phyloP scores from a whole-genome alignment of 495 filamentous ascomycete genomes.

The Pseudomonodictys pantanalensis region DNA sequence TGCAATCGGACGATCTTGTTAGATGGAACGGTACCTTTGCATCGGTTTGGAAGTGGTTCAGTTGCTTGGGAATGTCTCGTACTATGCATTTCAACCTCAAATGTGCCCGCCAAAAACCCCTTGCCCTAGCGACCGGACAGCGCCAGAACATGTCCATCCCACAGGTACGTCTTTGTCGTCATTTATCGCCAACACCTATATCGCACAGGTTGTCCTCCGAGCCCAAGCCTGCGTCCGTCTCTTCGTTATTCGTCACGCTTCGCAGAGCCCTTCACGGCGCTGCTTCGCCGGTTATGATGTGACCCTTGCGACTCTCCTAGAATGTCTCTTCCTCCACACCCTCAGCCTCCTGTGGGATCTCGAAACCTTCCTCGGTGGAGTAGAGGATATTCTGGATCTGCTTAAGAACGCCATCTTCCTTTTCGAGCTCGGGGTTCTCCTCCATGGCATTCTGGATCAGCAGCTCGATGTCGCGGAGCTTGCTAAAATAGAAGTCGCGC shows the following conservation, averaged over 20 bases:
- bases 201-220: conserved; percentile 3
- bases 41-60: too few relatives aligned
- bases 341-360: conserved; percentile 67
- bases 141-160: conserved; percentile 10
- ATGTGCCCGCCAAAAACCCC: too few relatives aligned
- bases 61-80: too few relatives aligned
- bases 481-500: conserved; percentile 98
- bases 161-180: not conserved
- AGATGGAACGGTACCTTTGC: too few relatives aligned
- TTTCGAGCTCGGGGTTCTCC: conserved; percentile 82
- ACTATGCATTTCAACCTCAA: too few relatives aligned
- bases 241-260: conserved; percentile 12
- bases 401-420: conserved; percentile 87
- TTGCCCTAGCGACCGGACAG: too few relatives aligned
- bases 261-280: conserved; percentile 1
- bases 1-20: too few relatives aligned
- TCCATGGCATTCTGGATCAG: conserved; percentile 89
- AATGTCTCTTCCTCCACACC: conserved; percentile 70
- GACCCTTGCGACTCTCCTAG: conserved; percentile 36
- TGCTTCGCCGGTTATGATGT: conserved; percentile 13
- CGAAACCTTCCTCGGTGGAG: conserved; percentile 90
- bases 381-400: conserved; percentile 95
- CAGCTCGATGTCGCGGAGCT: conserved; percentile 93
- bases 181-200: conserved; percentile 12
- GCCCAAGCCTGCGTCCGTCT: not conserved